Base-by-base conservation (phyloP, 306 rosid genomes). In the Dryas alaskensis region DNA sequence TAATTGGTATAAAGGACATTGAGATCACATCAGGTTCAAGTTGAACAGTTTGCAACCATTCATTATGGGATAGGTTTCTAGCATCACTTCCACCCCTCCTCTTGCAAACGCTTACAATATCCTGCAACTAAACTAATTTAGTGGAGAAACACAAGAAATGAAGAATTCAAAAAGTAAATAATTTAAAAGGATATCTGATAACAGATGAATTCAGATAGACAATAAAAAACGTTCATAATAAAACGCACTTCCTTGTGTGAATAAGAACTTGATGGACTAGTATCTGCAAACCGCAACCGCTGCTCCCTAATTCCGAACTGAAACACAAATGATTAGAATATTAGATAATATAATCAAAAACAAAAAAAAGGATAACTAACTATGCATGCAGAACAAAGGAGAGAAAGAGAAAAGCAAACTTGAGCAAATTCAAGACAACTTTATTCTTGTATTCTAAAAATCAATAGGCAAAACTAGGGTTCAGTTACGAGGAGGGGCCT, bases 1-100 rank as follows among this genome's bases (percentile, higher is more conserved):
- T 91, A 72, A 94, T 84, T 59, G 98, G 98, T 79, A 94, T 88
- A 69, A 94, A 91, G 57, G 98, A 89, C 97, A 94, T 88, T 79
- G 96, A 85, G 84, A 94, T 94, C 75, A 88, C 97, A 82, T 91
- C 96, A 68, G 98, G 97, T 84, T 89, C 92, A 17, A 14, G 73
- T 85, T 91, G 98, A 79, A 94, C 97, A 71, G 88, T 87, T 65
- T 84, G 97, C 67, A 94, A 78, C 98, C 98, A 94, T 72, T 87
- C 94, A 74, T 89, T 77, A 75, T 94, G 98, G 42, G 92, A 76
- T 66, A 81, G 67, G 70, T 52, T 86, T 68, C 67, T 84, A 67
- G 17, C 73, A 83, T 88, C 92, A 72, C 80, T 82, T 68, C 98
- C 98, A 60, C 98, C 98, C 81, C 97, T 89, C 86, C 98, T 88